These are phyloP conservation scores for Setaria viridis DNA, from an alignment of 202 grass and related monocot genomes.

Conservation along the genomic window DNA sequence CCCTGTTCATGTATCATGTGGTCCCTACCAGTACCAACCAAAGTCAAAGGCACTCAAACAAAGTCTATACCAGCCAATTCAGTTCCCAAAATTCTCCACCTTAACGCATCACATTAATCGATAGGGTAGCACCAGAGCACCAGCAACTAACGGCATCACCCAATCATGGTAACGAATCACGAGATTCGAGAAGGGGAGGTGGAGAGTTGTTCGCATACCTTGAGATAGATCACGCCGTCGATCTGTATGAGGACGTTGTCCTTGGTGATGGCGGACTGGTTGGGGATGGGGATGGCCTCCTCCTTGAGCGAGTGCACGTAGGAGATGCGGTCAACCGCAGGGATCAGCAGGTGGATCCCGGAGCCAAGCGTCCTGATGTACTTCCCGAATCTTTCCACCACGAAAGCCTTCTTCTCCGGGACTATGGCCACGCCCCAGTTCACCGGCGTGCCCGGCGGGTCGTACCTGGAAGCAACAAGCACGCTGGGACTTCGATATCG, in stretches of 20 bases:
- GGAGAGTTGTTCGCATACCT: conserved; percentile 48
- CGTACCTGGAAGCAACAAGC: conserved; percentile 47
- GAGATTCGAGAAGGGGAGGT: neutral
- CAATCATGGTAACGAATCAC: neutral
- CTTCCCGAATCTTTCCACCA: conserved; percentile 87
- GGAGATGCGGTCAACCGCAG: conserved; percentile 78
- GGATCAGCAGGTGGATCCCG: conserved; percentile 83
- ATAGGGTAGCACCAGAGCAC: neutral
- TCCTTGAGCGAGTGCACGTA: conserved; percentile 99
- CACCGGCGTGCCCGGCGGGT: conserved; percentile 58
- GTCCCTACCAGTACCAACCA: neutral
- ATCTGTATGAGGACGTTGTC: conserved; percentile 95
- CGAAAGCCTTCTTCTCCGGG: conserved; percentile 89
- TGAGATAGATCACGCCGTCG: conserved; percentile 89
- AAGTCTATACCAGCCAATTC: neutral
- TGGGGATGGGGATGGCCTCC: conserved; percentile 92
- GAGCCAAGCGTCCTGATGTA: conserved; percentile 83
- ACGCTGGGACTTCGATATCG: neutral
- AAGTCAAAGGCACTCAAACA: neutral
- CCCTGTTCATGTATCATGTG: neutral
- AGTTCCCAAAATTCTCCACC: neutral
- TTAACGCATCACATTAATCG: neutral
- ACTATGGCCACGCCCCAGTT: conserved; percentile 97
- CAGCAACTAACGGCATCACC: neutral
- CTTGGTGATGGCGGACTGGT: conserved; percentile 96